Evolutionary conservation across 176 grass and related monocot species (phyloP).

Genomic region (Cenchrus fungigraminus): DNA sequence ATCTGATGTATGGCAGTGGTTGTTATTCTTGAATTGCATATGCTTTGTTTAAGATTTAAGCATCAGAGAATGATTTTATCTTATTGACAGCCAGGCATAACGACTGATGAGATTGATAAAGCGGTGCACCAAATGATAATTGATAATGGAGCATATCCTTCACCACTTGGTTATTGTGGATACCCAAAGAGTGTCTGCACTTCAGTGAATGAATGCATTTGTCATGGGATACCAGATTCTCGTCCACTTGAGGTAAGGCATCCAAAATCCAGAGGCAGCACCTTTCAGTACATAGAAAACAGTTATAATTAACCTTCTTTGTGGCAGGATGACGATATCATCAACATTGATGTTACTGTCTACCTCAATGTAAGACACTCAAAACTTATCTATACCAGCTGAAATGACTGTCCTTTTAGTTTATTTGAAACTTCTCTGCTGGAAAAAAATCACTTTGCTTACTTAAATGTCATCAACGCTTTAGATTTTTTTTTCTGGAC

Average conservation of each 20-base stretch:
- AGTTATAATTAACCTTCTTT: conserved; percentile 38
- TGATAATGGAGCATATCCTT: conserved; percentile 94
- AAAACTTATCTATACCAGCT: background rate
- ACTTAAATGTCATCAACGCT: background rate
- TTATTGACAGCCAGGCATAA: conserved; percentile 89
- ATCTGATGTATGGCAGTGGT: background rate
- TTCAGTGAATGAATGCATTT: conserved; percentile 96
- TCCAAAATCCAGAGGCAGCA: conserved; percentile 9
- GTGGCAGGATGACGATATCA: conserved; percentile 92
- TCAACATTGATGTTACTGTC: conserved; percentile 97
- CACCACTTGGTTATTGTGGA: conserved; percentile 86
- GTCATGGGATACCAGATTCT: conserved; percentile 96
- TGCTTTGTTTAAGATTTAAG: conserved; percentile 14
- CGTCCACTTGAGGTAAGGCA: conserved; percentile 81
- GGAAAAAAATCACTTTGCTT: conserved; percentile 14
- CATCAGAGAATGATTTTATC: conserved; percentile 38
- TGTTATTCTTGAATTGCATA: too few relatives aligned
- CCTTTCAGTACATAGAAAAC: conserved; percentile 7
- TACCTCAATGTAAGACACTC: conserved; percentile 84
- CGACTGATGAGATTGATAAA: conserved; percentile 96
- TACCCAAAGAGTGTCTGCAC: conserved; percentile 96
- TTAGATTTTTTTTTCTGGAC: background rate
- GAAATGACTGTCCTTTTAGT: conserved; percentile 21
- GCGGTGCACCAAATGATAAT: conserved; percentile 93
- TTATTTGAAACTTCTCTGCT: background rate